phyloP scores from a whole-genome alignment of 768 basidiomycete genomes.

The Termitomyces heimii region DNA sequence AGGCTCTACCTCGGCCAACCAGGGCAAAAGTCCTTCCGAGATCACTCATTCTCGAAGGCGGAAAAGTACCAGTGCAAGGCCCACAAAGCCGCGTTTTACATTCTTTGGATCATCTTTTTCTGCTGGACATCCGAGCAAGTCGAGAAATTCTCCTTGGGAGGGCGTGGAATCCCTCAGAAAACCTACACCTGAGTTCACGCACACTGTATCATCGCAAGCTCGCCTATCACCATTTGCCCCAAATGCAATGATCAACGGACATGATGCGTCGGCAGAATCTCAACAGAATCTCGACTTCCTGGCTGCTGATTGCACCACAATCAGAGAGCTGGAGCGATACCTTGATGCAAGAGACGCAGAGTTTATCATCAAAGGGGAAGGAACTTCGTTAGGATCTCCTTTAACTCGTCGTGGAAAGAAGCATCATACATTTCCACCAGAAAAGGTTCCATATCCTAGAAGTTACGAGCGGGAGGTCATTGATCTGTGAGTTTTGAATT shows the following conservation, averaged over 20 bases:
- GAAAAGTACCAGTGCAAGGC: conserved; percentile 27
- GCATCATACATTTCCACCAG: conserved; percentile 46
- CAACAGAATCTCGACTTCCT: conserved; percentile 37
- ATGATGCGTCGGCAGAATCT: conserved; percentile 5
- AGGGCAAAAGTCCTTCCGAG: conserved; percentile 19
- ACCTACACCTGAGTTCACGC: conserved; percentile 10
- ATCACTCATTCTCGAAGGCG: conserved; percentile 24
- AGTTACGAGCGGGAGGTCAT: conserved; percentile 57
- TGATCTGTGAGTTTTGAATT: conserved; percentile 51
- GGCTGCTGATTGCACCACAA: conserved; percentile 55
- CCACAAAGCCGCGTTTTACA: conserved; percentile 15
- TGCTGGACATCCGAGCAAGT: neutral
- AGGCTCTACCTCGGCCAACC: conserved; percentile 20
- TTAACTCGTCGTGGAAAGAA: conserved; percentile 34
- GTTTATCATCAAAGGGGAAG: conserved; percentile 45
- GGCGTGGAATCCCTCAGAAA: neutral
- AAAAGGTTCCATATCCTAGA: conserved; percentile 64
- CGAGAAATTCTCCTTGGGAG: neutral
- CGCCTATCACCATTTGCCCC: conserved; percentile 5
- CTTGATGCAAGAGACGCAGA: conserved; percentile 49
- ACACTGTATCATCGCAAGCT: conserved; percentile 5
- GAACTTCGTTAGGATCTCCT: conserved; percentile 22
- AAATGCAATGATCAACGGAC: conserved; percentile 1
- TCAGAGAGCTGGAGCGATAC: conserved; percentile 48
- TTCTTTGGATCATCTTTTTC: conserved; percentile 13